Conservation (phyloP, 768 basidiomycete species). For the Gelatoporia subvermispora region DNA sequence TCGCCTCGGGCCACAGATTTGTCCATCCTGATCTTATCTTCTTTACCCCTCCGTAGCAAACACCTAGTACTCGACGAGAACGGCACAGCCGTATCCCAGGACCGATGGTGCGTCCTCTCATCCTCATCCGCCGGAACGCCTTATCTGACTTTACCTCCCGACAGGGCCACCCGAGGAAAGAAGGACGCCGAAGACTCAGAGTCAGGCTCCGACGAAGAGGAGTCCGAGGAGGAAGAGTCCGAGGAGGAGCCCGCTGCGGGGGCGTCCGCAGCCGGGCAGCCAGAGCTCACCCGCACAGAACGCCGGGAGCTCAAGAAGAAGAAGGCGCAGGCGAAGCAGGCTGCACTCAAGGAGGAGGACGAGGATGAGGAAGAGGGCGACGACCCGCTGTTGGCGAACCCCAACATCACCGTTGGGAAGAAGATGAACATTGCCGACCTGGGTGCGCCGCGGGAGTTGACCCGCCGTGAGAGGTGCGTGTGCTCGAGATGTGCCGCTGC, state of each 20-base stretch:
- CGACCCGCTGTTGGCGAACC: conserved; percentile 72
- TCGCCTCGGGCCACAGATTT: neutral
- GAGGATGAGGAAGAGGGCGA: conserved; percentile 46
- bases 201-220: conserved; percentile 28
- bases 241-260: conserved; percentile 33
- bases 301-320: conserved; percentile 83
- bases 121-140: neutral
- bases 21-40: conserved; percentile 9
- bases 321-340: conserved; percentile 47
- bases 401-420: conserved; percentile 65
- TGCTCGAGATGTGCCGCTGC: neutral
- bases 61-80: conserved; percentile 55
- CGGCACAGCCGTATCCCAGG: conserved; percentile 47
- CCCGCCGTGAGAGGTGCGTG: conserved; percentile 60
- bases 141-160: neutral
- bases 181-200: conserved; percentile 32
- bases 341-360: conserved; percentile 20
- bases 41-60: conserved; percentile 36
- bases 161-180: conserved; percentile 22
- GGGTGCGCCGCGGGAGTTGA: conserved; percentile 53
- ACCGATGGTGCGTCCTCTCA: conserved; percentile 12
- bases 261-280: conserved; percentile 27
- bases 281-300: conserved; percentile 66
- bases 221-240: conserved; percentile 40
- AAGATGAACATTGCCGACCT: conserved; percentile 75